Percentiles rank a stretch among this genome's conserved stretches.
Evolutionary conservation across 176 grass and related monocot genomes (phyloP).

Genomic region (Elymus sibiricus): DNA sequence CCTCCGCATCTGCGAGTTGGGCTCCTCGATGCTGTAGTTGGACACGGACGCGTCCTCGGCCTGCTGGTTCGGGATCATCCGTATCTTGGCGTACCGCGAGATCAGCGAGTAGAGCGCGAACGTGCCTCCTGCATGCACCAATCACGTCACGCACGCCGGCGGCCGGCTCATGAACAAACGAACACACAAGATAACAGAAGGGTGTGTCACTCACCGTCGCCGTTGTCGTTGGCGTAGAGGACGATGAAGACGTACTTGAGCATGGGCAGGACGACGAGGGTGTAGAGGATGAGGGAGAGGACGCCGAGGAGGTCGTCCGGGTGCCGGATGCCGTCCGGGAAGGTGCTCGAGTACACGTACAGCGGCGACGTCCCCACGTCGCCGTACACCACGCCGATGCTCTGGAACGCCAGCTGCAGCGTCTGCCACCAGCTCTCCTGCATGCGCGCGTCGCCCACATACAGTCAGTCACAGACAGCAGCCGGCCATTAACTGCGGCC

Average conservation of each 20-base stretch:
- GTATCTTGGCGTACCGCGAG: background rate
- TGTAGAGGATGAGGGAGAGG: background rate
- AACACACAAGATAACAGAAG: background rate
- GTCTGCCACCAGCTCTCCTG: background rate
- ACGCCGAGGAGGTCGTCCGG: conserved; percentile 30
- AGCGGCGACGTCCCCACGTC: conserved; percentile 58
- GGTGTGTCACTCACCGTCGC: background rate
- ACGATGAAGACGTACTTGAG: background rate
- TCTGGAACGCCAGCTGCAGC: conserved; percentile 59
- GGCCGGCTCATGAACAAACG: too few species aligned
- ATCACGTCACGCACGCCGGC: background rate
- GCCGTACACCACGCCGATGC: conserved; percentile 30
- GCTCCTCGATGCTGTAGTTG: background rate
- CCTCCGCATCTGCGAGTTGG: background rate
- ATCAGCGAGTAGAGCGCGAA: background rate
- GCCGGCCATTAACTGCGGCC: too few species aligned
- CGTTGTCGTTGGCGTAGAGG: background rate
- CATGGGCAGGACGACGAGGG: background rate
- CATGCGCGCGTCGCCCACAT: too few species aligned
- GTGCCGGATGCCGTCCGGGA: conserved; percentile 43
- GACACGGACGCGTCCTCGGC: background rate
- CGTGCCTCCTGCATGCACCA: background rate
- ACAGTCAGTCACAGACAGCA: too few species aligned
- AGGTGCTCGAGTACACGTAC: conserved; percentile 54
- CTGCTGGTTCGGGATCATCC: background rate